Base-by-base conservation (phyloP, 805 yeast genomes). In the Blastobotrys parvus region DNA sequence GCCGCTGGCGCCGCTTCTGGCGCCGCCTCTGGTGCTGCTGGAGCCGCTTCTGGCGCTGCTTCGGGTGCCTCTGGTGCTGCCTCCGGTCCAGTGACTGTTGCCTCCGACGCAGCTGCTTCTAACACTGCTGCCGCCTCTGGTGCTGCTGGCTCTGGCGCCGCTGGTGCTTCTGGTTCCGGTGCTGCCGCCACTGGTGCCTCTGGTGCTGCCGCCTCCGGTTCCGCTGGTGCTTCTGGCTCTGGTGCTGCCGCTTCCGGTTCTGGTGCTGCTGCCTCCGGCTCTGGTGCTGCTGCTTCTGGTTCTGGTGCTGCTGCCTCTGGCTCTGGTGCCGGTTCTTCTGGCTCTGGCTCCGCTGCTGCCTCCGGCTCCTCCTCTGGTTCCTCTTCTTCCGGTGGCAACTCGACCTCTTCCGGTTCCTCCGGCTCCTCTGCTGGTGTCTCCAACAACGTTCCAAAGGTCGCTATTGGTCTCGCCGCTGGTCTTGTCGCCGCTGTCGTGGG, bases 271-370 rank as follows among this genome's bases (percentile, higher is more conserved):
- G 21, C 59, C n/a, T 50, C 56, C 39, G 55, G 52, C 17, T 19
- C 49, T 18, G 45, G 58, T 30, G 64, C 63, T 44, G 56, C 64
- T 37, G 61, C 56, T 42, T 45, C 56, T 42, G 58, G 64, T 41
- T 62, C 63, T 48, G 53, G 62, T 56, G 65, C 65, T 48, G 39
- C 61, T 43, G 58, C 64, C 17, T 30, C 38, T 27, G 35, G 21
- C 36, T 31, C 46, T 16, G 43, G 42, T 36, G 19, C 41, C n/a
- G 38, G 37, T 11, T 41, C 39, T n/a, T 39, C 42, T 41, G 36
- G 45, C 33, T 23, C 47, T 18, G 43, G 44, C 17, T n/a, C 39
- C 20, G 38, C 32, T 13, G 35, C 30, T 23, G 34, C 42, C 17
- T 23, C 41, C 18, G 31, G 32, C 13, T 22, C 45, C 16, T 48